Percentiles rank a stretch among this genome's conserved stretches.
Conservation (phyloP, 805 yeast genomes). For the Candida xiaguanensis region DNA sequence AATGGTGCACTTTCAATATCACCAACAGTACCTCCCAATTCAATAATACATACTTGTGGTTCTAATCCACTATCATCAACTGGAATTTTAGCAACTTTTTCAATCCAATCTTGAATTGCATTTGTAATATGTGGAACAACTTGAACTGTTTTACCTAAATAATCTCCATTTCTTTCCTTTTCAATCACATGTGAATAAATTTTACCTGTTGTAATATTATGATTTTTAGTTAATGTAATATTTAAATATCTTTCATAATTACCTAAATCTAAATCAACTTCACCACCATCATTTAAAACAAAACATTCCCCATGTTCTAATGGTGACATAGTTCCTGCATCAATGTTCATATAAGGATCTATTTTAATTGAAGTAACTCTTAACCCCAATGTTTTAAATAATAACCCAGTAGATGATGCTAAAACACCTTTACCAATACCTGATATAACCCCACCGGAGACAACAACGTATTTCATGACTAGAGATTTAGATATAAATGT, state of each 20-base stretch:
- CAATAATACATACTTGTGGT: slow-evolving; percentile 96
- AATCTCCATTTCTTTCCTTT: slow-evolving; percentile 94
- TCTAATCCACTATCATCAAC: slow-evolving; percentile 84
- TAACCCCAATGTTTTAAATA: slow-evolving; percentile 88
- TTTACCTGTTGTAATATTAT: slow-evolving; percentile 97
- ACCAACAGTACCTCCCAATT: slow-evolving; percentile 99
- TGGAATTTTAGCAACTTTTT: slow-evolving; percentile 84
- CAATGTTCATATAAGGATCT: slow-evolving; percentile 98
- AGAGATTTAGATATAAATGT: no score
- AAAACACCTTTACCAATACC: slow-evolving; percentile 99
- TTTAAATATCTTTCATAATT: slow-evolving; percentile 96
- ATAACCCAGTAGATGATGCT: slow-evolving; percentile 95
- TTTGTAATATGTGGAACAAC: slow-evolving; percentile 97
- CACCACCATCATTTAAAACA: slow-evolving; percentile 98
- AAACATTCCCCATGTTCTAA: slow-evolving; percentile 99
- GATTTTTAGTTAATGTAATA: slow-evolving; percentile 88
- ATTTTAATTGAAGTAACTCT: slow-evolving; percentile 96
- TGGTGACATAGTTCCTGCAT: slow-evolving; percentile 99
- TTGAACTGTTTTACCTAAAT: slow-evolving; percentile 98
- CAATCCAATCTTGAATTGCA: slow-evolving; percentile 98
- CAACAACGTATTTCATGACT: slow-evolving; percentile 99
- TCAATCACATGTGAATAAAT: slow-evolving; percentile 92
- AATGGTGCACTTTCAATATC: slow-evolving; percentile 98
- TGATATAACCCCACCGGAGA: slow-evolving; percentile 98
- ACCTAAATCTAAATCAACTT: slow-evolving; percentile 96